phyloP scores from a whole-genome alignment of 2,329 filamentous ascomycete genomes.

The Nakataea oryzae region DNA sequence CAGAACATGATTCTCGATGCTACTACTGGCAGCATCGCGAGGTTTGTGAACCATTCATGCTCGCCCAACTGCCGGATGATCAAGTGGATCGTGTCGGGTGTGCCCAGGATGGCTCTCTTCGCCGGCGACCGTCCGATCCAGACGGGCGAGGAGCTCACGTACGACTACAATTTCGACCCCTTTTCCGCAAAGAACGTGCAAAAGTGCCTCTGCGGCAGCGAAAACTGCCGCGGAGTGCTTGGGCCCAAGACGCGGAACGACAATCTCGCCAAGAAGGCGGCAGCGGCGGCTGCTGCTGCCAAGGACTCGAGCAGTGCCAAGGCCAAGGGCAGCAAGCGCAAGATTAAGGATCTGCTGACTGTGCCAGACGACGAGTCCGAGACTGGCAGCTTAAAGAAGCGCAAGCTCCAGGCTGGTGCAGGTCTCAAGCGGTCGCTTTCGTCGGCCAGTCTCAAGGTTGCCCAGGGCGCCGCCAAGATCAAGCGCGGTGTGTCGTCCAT shows the following conservation, averaged over 20 bases:
- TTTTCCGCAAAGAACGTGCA: conserved; percentile 61
- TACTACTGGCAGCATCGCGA: conserved; percentile 87
- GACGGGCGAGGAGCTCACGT: conserved; percentile 93
- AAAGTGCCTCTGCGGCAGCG: conserved; percentile 51
- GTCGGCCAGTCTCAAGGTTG: conserved; percentile 18
- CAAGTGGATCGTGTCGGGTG: conserved; percentile 90
- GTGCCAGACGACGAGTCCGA: conserved; percentile 18
- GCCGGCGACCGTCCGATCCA: conserved; percentile 81
- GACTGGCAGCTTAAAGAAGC: conserved; percentile 26
- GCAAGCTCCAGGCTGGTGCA: conserved; percentile 31
- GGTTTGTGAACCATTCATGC: conserved; percentile 97
- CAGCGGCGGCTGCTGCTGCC: conserved; percentile 23
- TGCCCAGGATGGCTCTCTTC: conserved; percentile 93
- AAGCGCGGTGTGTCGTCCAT: conserved; percentile 29
- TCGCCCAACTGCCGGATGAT: conserved; percentile 96
- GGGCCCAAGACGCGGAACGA: conserved; percentile 50
- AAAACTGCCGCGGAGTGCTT: conserved; percentile 54
- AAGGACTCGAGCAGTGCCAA: conserved; percentile 18
- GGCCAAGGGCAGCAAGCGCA: conserved; percentile 42
- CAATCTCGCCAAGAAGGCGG: conserved; percentile 28
- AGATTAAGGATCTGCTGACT: conserved; percentile 40
- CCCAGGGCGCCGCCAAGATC: conserved; percentile 23
- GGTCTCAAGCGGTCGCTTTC: conserved; percentile 23
- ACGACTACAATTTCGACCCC: conserved; percentile 72
- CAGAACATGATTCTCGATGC: conserved; percentile 98